Percentiles rank a stretch among this genome's conserved stretches.
Evolutionary conservation across 306 rosid genomes (phyloP).

Genomic region (Vicia faba): DNA sequence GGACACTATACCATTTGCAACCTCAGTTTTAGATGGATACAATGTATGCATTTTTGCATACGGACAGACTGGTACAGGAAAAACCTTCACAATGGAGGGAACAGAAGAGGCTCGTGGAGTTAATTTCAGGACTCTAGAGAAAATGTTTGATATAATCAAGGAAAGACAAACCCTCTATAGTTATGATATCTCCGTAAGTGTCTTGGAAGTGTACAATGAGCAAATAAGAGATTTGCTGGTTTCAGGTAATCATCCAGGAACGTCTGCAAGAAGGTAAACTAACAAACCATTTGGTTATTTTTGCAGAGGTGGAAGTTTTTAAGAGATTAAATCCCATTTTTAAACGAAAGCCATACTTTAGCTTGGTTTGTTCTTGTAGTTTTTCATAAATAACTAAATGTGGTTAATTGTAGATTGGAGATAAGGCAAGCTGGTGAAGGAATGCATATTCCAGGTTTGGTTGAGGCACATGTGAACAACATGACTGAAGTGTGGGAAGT

Average conservation of each 20-base stretch:
- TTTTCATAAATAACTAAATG: conserved; percentile 26
- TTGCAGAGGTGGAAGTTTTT: background rate
- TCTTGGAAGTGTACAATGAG: conserved; percentile 95
- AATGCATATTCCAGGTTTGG: conserved; percentile 85
- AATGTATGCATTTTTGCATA: conserved; percentile 95
- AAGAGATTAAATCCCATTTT: background rate
- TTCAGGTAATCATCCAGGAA: conserved; percentile 72
- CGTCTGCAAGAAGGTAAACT: conserved; percentile 65
- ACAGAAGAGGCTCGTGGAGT: conserved; percentile 89
- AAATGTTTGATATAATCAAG: conserved; percentile 65
- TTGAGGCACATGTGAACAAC: conserved; percentile 83
- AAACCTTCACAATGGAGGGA: conserved; percentile 98
- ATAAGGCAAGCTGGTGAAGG: conserved; percentile 90
- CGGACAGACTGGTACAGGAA: conserved; percentile 96
- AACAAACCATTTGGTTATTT: conserved; percentile 13
- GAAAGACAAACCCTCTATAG: conserved; percentile 58
- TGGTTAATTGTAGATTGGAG: conserved; percentile 64
- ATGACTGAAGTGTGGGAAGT: conserved; percentile 97
- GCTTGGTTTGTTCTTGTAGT: background rate
- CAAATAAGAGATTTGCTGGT: conserved; percentile 88
- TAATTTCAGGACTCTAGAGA: conserved; percentile 89
- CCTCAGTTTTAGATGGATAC: conserved; percentile 91
- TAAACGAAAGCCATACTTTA: conserved; percentile 10
- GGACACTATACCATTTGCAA: conserved; percentile 80
- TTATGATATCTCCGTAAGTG: conserved; percentile 86